These are phyloP conservation scores for Saccharomyces hybrid DNA, from an alignment of 1,139 yeast species.

Conservation along the genomic window DNA sequence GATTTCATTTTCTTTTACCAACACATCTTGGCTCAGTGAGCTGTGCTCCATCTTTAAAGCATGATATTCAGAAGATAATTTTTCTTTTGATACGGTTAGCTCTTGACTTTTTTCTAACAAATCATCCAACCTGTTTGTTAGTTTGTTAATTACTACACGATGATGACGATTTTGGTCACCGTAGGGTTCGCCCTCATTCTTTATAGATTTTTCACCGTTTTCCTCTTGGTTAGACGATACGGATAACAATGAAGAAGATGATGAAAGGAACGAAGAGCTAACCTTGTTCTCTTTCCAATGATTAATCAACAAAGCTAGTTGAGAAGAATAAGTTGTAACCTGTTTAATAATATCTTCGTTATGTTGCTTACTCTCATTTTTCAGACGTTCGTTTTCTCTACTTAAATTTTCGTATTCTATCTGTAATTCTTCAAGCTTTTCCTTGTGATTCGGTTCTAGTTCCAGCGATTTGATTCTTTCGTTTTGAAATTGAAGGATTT, in stretches of 20 bases:
- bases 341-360: constrained; percentile 13
- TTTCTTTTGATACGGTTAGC: constrained; percentile 17
- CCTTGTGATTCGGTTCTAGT: constrained; percentile 41
- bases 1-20: constrained; percentile 27
- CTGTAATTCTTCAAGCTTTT: constrained; percentile 44
- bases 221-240: constrained; percentile 1
- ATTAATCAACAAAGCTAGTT: constrained; percentile 15
- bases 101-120: constrained; percentile 19
- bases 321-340: constrained; percentile 15
- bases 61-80: constrained; percentile 20
- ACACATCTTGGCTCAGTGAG: constrained; percentile 16
- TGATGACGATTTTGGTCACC: constrained; percentile 11
- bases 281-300: constrained; percentile 14
- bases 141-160: constrained; percentile 18
- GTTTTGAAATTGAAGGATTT: constrained; percentile 49
- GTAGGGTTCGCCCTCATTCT: neutral
- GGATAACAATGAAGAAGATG: neutral
- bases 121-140: constrained; percentile 22
- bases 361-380: constrained; percentile 24
- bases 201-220: neutral
- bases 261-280: neutral
- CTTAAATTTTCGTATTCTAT: constrained; percentile 39
- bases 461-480: constrained; percentile 40
- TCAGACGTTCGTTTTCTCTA: constrained; percentile 39
- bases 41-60: constrained; percentile 18